A percentile compares a stretch with the other conserved stretches of the same genome.
phyloP scores from a whole-genome alignment of 2,329 filamentous ascomycete genomes.

The Aspergillus japonicus region DNA sequence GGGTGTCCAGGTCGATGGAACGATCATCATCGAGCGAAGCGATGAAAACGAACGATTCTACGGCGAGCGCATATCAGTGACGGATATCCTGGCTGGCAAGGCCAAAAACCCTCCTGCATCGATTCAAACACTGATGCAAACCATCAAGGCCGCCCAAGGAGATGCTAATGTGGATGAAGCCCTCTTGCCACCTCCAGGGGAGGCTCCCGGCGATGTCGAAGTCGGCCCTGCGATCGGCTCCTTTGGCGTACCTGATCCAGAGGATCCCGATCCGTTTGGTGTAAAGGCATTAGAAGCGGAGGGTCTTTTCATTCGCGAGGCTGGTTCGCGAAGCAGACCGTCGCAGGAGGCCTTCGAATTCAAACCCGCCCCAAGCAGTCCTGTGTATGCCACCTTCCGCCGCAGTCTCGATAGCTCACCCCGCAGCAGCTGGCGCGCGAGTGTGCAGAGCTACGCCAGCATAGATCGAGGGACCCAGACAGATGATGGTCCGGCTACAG shows the following conservation, averaged over 20 bases:
- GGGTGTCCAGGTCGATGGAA: conserved; percentile 82
- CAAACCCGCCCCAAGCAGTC: conserved; percentile 72
- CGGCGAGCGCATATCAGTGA: conserved; percentile 61
- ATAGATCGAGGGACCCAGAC: conserved; percentile 68
- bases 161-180: conserved; percentile 70
- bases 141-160: conserved; percentile 84
- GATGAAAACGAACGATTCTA: conserved; percentile 89
- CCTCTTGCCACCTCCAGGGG: conserved; percentile 64
- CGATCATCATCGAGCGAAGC: conserved; percentile 78
- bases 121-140: conserved; percentile 67
- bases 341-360: conserved; percentile 80
- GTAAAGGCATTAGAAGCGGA: conserved; percentile 80
- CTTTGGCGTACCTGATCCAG: conserved; percentile 75
- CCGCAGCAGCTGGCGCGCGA: conserved; percentile 64
- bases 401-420: conserved; percentile 67
- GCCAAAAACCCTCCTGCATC: conserved; percentile 57
- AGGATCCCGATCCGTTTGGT: conserved; percentile 90
- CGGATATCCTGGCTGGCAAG: conserved; percentile 63
- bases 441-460: conserved; percentile 63
- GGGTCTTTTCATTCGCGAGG: conserved; percentile 84
- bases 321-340: conserved; percentile 73
- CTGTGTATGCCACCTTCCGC: conserved; percentile 60
- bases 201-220: conserved; percentile 74
- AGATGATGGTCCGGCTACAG: conserved; percentile 48
- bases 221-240: conserved; percentile 43